Percentiles rank a stretch among this genome's conserved stretches.
These are phyloP conservation scores for Lactarius trivialis DNA, from an alignment of 768 basidiomycete genomes.

Conservation along the genomic window DNA sequence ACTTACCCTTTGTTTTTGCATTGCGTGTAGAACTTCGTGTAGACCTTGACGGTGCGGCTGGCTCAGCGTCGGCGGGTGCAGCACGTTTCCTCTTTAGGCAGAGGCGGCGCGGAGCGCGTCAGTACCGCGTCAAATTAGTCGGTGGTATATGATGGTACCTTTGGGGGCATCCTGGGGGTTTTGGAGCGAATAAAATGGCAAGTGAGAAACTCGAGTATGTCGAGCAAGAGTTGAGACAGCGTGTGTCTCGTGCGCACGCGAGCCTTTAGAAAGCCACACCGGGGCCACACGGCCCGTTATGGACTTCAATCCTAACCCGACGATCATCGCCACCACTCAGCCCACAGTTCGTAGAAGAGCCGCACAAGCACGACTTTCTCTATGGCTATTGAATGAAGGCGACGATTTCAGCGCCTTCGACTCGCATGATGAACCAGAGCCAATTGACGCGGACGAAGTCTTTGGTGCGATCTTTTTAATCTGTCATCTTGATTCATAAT, in stretches of 20 bases:
- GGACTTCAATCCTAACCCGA: conserved; percentile 87
- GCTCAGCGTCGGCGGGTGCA: conserved; percentile 30
- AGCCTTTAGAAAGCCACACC: background rate
- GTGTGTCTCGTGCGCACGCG: background rate
- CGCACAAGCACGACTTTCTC: conserved; percentile 39
- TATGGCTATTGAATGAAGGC: conserved; percentile 48
- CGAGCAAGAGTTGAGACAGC: conserved; percentile 9
- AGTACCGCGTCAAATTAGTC: background rate
- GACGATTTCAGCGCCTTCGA: conserved; percentile 25
- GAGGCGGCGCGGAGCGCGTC: conserved; percentile 2
- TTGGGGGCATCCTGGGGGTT: conserved; percentile 18
- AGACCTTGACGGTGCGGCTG: conserved; percentile 39
- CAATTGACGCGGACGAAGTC: conserved; percentile 88
- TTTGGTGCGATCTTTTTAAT: conserved; percentile 53
- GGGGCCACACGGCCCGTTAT: conserved; percentile 29
- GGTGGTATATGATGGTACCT: conserved; percentile 3
- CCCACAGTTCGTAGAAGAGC: conserved; percentile 36
- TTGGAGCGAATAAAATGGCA: conserved; percentile 6
- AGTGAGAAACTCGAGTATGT: conserved; percentile 15
- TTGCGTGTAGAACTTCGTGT: conserved; percentile 42
- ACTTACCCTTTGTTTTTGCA: conserved; percentile 23
- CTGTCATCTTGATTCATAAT: background rate
- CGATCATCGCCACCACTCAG: conserved; percentile 56
- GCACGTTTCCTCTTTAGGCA: conserved; percentile 52
- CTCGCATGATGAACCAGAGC: conserved; percentile 45